phyloP scores from a whole-genome alignment of 768 basidiomycete species.

The Roridomyces roridus region DNA sequence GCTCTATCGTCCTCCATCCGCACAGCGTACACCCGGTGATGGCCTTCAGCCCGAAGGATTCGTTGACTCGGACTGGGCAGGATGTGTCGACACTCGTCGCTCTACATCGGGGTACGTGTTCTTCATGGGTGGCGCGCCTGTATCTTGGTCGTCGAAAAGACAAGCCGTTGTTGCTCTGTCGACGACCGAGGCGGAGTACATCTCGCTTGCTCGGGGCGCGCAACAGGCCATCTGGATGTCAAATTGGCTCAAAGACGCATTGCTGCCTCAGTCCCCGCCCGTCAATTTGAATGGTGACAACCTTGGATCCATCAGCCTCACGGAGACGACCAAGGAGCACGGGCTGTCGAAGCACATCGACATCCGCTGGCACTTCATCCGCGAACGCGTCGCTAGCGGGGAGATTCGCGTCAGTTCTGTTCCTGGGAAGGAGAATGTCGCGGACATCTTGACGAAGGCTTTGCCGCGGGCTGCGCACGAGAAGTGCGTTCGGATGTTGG shows the following conservation, averaged over 20 bases:
- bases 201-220: conserved; percentile 12
- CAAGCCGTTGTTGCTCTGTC: conserved; percentile 32
- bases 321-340: conserved; percentile 14
- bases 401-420: conserved; percentile 2
- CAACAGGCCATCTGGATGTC: conserved; percentile 32
- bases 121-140: conserved; percentile 30
- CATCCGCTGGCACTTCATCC: conserved; percentile 19
- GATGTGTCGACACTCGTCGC: conserved; percentile 27
- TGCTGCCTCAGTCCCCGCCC: conserved; percentile 3
- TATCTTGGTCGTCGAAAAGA: conserved; percentile 37
- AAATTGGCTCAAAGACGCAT: conserved; percentile 14
- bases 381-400: conserved; percentile 14
- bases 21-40: too few relatives aligned
- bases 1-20: too few relatives aligned
- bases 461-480: conserved; percentile 14
- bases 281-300: conserved; percentile 32
- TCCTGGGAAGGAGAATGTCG: conserved; percentile 29
- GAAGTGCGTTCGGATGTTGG: too few relatives aligned
- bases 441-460: conserved; percentile 38
- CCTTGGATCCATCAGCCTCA: conserved; percentile 28
- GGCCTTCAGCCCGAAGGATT: too few relatives aligned
- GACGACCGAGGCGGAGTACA: conserved; percentile 24
- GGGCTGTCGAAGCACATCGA: conserved; percentile 23
- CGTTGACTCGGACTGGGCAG: conserved; percentile 40
- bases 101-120: conserved; percentile 37